Evolutionary conservation across 139 green algal genomes (phyloP).

Genomic region (Zygnema cylindricum): DNA sequence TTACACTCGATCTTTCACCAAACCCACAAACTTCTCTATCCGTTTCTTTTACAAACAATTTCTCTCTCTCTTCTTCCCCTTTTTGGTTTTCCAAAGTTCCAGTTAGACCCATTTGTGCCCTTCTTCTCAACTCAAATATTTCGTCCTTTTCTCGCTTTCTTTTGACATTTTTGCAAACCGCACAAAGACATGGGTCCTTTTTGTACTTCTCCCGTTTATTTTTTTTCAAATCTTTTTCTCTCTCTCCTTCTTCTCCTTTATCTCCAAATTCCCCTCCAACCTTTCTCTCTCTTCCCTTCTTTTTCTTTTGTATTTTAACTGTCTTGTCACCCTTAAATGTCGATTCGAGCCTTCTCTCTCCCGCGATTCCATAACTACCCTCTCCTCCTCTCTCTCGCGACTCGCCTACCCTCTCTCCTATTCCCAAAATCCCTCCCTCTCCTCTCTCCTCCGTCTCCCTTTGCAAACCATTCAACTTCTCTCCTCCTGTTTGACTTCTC

Average conservation of each 20-base stretch:
- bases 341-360: background rate
- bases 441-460: background rate
- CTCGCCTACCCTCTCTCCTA: background rate
- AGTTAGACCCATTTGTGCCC: background rate
- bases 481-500: no score
- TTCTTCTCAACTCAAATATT: background rate
- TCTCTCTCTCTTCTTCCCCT: background rate
- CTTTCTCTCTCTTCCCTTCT: background rate
- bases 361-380: background rate
- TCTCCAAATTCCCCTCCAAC: background rate
- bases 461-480: background rate
- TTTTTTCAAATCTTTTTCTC: background rate
- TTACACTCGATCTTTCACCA: background rate
- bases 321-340: background rate
- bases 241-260: background rate
- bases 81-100: background rate
- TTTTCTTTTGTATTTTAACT: background rate
- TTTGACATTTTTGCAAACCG: background rate
- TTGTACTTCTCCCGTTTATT: background rate
- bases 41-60: background rate
- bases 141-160: background rate
- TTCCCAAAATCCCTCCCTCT: background rate
- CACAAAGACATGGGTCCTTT: conserved; percentile 30
- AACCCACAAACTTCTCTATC: background rate
- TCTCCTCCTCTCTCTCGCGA: background rate